Conservation (phyloP, 2,329 filamentous ascomycete genomes). For the Rhytidhysteron rufulum region DNA sequence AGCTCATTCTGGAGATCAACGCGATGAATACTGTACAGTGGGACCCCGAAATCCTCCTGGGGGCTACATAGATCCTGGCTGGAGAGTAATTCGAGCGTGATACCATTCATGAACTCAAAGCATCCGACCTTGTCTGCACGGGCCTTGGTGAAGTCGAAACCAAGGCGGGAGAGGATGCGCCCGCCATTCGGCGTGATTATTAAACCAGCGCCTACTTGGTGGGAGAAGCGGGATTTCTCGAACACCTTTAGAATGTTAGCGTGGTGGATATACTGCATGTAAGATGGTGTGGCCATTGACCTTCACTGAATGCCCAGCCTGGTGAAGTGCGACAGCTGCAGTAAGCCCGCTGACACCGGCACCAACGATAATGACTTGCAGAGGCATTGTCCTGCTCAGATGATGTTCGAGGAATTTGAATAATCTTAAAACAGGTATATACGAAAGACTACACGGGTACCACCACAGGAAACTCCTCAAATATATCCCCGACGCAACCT, state of each 20-base stretch:
- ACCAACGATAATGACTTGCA: conserved; percentile 24
- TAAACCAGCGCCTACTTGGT: background rate
- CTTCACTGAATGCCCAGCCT: conserved; percentile 19
- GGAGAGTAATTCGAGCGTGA: background rate
- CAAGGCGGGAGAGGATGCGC: background rate
- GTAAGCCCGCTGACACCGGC: conserved; percentile 30
- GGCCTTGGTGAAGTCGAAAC: background rate
- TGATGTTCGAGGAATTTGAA: no score
- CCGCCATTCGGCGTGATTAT: background rate
- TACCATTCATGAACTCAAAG: background rate
- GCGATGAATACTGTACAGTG: no score
- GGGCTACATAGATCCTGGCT: conserved; percentile 9
- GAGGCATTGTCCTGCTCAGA: no score
- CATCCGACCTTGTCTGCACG: background rate
- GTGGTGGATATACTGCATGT: no score
- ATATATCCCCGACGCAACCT: no score
- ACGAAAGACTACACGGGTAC: no score
- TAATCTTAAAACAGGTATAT: no score
- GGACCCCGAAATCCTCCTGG: conserved; percentile 19
- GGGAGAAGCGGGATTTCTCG: background rate
- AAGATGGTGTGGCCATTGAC: conserved; percentile 9
- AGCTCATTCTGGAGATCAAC: no score
- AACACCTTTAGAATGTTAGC: background rate
- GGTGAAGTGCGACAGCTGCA: conserved; percentile 24
- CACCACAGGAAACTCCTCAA: no score